Base-by-base conservation (phyloP, 345 rosid species). In the Firmiana major region DNA sequence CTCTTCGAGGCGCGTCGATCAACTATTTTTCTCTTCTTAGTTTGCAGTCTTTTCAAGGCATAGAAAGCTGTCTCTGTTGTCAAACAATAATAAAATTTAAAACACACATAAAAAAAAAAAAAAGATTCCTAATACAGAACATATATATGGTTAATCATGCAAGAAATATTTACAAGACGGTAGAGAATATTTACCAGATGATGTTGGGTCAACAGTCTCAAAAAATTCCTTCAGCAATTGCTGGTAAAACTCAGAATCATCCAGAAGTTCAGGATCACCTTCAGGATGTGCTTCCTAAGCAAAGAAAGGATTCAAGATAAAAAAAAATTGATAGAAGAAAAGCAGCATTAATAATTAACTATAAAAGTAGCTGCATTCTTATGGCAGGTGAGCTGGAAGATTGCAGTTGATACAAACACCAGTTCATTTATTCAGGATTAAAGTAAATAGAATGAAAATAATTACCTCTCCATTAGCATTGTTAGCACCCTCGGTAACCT, bases 1-100 rank as follows among this genome's bases (percentile, higher is more conserved):
- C 93, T 84, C 87, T 96, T 93, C 5, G 98, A 96, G 75, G 97
- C 98, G 21, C 94, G 88, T 31, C 97, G 86, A 81, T 96, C 97
- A 66, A 96, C 95, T 15, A 89, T 42, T 82, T 92, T 96, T 76
- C 98, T 89, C 86, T 93, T 93, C 87, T 96, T 93, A 26, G 87
- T 89, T 84, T 84, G 95, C 80, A 88, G 73, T 40, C 84, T 93
- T 82, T 87, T 92, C 74, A 91, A 63, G 6, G 93, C 94, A 36
- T 92, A 93, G 77, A 90, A 86, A 3, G 95, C 93, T 0, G 86
- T 78, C 74, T 91, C 98, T 93, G 92, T 28, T 13, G 55, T 82
- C n/a, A 63, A 24, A 15, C 71, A 87, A 76, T 8, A 22, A 42
- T 2, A 1, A 80, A 51, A 4, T 21, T 31, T 31, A 31, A 31